Conservation (phyloP, 805 yeast genomes). For the Wickerhamomyces sydowiorum region DNA sequence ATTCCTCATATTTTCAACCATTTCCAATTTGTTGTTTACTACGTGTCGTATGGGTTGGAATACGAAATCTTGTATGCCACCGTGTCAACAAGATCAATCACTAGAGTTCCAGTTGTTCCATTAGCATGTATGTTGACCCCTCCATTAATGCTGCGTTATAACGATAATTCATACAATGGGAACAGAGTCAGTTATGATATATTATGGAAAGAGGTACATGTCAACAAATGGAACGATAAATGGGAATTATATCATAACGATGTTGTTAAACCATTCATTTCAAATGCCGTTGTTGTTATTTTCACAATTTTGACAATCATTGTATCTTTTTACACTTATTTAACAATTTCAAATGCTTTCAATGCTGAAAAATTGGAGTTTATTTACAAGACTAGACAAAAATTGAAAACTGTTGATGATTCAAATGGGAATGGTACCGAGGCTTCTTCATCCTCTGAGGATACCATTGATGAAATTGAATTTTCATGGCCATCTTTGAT, state of each 20-base stretch:
- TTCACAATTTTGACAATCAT: constrained; percentile 13
- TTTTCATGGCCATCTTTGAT: constrained; percentile 22
- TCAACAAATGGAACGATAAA: constrained; percentile 4
- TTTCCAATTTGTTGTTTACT: constrained; percentile 24
- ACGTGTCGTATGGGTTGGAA: constrained; percentile 15
- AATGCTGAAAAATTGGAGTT: constrained; percentile 11
- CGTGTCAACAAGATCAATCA: constrained; percentile 20
- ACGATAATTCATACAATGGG: constrained; percentile 21
- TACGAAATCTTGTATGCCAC: constrained; percentile 22
- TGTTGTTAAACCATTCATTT: constrained; percentile 18
- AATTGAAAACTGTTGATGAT: constrained; percentile 2
- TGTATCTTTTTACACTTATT: constrained; percentile 14
- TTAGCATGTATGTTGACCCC: constrained; percentile 20
- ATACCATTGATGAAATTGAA: constrained; percentile 14
- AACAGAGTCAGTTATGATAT: constrained; percentile 23
- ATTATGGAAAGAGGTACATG: constrained; percentile 22
- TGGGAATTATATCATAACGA: constrained; percentile 21
- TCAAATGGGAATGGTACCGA: not conserved
- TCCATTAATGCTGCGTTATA: constrained; percentile 17
- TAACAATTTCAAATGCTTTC: constrained; percentile 10
- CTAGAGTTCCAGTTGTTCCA: constrained; percentile 19
- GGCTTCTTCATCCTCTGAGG: not conserved
- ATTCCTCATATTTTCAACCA: too few species aligned
- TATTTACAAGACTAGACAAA: constrained; percentile 8
- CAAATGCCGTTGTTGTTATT: constrained; percentile 12